Conservation (phyloP, 495 filamentous ascomycete species). For the Penicillium antarcticum region DNA sequence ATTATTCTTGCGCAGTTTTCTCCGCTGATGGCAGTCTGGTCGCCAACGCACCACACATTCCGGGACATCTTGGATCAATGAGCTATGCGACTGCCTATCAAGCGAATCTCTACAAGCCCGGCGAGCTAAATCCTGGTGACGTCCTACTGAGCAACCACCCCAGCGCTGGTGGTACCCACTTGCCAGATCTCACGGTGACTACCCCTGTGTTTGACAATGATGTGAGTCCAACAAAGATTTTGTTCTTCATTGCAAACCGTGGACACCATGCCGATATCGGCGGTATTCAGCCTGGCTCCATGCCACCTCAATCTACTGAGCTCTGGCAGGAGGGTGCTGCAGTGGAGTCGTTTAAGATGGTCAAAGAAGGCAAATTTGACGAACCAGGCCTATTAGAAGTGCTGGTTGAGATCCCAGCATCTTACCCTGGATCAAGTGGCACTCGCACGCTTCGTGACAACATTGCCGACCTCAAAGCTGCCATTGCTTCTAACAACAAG, state of each 20-base stretch:
- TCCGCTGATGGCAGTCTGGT: slow-evolving; percentile 85
- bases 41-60: slow-evolving; percentile 91
- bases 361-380: slow-evolving; percentile 85
- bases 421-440: slow-evolving; percentile 83
- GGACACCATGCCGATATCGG: slow-evolving; percentile 98
- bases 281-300: slow-evolving; percentile 91
- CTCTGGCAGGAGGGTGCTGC: slow-evolving; percentile 93
- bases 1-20: slow-evolving; percentile 96
- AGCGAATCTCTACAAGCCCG: slow-evolving; percentile 77
- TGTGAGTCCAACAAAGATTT: slow-evolving; percentile 68
- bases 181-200: slow-evolving; percentile 88
- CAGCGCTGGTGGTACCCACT: slow-evolving; percentile 82
- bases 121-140: slow-evolving; percentile 84
- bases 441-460: slow-evolving; percentile 91
- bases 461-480: slow-evolving; percentile 91
- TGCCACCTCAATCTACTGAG: slow-evolving; percentile 93
- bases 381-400: slow-evolving; percentile 83
- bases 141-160: slow-evolving; percentile 96
- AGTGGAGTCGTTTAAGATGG: slow-evolving; percentile 91
- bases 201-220: slow-evolving; percentile 77
- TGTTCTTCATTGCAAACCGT: slow-evolving; percentile 94
- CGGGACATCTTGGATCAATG: slow-evolving; percentile 91
- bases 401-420: slow-evolving; percentile 76
- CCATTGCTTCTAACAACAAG: slow-evolving; percentile 93
- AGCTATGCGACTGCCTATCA: slow-evolving; percentile 91